Percentiles rank a stretch among this genome's conserved stretches.
Conservation (phyloP, 1,139 yeast species). For the Candida mesenterica region DNA sequence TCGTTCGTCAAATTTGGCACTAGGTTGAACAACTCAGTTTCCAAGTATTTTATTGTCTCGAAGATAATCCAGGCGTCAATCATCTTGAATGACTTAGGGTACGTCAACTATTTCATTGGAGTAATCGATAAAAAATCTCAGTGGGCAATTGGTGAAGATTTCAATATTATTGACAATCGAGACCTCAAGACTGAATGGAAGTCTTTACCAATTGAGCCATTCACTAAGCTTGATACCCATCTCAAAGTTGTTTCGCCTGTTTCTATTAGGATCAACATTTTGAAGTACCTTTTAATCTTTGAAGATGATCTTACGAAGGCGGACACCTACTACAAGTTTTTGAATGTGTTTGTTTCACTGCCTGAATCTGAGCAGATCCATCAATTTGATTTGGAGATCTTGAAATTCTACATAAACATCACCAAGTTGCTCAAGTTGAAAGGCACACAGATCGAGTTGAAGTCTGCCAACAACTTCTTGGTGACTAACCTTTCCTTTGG, state of each 20-base stretch:
- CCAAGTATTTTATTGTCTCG: conserved; percentile 32
- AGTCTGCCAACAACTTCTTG: conserved; percentile 25
- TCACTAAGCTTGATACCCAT: conserved; percentile 7
- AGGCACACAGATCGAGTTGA: conserved; percentile 18
- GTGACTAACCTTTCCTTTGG: conserved; percentile 30
- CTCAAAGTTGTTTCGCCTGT: conserved; percentile 2
- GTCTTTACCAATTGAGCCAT: conserved; percentile 8
- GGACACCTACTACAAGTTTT: neutral
- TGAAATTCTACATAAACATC: conserved; percentile 4
- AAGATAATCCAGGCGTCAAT: conserved; percentile 38
- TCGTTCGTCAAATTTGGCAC: conserved; percentile 56
- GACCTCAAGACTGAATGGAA: conserved; percentile 50
- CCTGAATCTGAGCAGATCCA: neutral
- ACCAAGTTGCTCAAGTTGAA: conserved; percentile 24
- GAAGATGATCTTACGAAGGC: conserved; percentile 3
- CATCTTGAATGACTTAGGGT: conserved; percentile 35
- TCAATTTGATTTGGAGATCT: conserved; percentile 7
- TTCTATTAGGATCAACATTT: conserved; percentile 9
- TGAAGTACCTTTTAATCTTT: conserved; percentile 15
- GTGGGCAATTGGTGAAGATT: conserved; percentile 10
- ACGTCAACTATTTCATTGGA: conserved; percentile 26
- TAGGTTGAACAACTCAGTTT: conserved; percentile 38
- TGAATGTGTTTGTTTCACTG: conserved; percentile 1
- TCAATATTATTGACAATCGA: conserved; percentile 41
- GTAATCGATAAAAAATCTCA: conserved; percentile 12